Base-by-base conservation (phyloP, 192 early-diverging fungal species). In the Linnemannia zychae region DNA sequence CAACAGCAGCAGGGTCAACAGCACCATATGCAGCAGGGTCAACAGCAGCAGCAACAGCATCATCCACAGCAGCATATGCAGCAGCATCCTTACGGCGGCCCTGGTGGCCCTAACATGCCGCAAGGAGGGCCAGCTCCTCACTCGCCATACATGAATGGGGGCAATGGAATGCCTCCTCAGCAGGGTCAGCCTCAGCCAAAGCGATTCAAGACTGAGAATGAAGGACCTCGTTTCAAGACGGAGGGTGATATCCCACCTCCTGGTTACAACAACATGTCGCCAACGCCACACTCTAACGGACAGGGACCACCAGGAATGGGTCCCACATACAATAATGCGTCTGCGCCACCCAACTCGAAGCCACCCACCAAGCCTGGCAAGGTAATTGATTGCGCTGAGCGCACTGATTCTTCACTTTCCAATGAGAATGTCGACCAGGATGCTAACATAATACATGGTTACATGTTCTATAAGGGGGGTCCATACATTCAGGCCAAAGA, bases 141-240 rank as follows among this genome's bases (percentile, higher is more conserved):
- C 50, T 86, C 88, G 37, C 86, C 89, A 11, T 89, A 90, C 78
- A 74, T 89, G 74, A 89, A 89, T 57, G 85, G 80, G 67, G 74
- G 57, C 37, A 78, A 70, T 37, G 87, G 67, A 67, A 70, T 82
- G 47, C 86, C 83, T 6, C 80, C 63, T 34, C 81, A 77, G 68
- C 69, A 81, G 40, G 73, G 87, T 53, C 91, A 84, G 74, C 70
- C 86, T 28, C 89, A 88, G 60, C 86, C 77, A 65, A 85, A 79
- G 73, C 79, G 77, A 52, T 79, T 67, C 65, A 83, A 86, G 74
- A 87, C 87, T 52, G 75, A 84, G 63, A 63, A 65, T 63, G 72
- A 82, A 68, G 73, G 87, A 65, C 68, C 69, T 4, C 77, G 83
- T 33, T 85, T 76, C 77, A 85, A 85, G 24, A 37, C 77, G 1